Conservation (phyloP, 768 basidiomycete genomes). For the Russula earlei region DNA sequence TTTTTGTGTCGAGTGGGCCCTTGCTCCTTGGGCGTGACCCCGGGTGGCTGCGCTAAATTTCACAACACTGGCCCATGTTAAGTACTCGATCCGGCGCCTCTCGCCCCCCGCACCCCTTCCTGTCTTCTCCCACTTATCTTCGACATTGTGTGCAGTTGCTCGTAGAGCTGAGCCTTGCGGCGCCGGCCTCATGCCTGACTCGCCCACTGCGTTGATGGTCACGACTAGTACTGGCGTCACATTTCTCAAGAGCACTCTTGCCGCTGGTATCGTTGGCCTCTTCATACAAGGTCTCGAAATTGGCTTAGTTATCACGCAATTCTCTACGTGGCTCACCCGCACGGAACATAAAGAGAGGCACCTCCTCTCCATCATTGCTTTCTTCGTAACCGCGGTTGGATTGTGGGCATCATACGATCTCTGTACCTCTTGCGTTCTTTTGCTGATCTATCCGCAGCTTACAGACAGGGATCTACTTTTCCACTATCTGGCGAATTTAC, state of each 20-base stretch:
- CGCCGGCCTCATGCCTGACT: neutral
- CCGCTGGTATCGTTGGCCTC: slow-evolving; percentile 2
- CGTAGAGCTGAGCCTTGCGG: no score
- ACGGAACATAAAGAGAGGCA: neutral
- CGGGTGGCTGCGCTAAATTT: no score
- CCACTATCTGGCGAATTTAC: slow-evolving; percentile 1
- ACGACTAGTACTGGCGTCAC: no score
- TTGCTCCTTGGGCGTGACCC: no score
- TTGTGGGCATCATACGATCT: neutral
- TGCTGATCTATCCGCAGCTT: neutral
- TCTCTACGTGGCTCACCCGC: neutral
- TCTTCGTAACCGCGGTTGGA: neutral
- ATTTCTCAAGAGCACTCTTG: neutral
- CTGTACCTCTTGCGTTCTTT: neutral
- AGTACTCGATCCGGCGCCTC: no score
- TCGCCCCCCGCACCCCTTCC: no score
- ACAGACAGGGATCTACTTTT: neutral
- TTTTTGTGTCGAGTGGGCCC: no score
- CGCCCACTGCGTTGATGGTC: no score
- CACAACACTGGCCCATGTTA: no score
- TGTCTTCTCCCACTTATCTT: no score
- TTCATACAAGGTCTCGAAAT: slow-evolving; percentile 4
- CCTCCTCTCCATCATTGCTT: neutral
- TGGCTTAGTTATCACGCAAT: neutral
- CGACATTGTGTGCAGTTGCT: no score